A percentile compares a stretch with the other conserved stretches of the same genome.
Conservation (phyloP, 2,329 filamentous ascomycete species). For the Pseudocercospora eumusae region DNA sequence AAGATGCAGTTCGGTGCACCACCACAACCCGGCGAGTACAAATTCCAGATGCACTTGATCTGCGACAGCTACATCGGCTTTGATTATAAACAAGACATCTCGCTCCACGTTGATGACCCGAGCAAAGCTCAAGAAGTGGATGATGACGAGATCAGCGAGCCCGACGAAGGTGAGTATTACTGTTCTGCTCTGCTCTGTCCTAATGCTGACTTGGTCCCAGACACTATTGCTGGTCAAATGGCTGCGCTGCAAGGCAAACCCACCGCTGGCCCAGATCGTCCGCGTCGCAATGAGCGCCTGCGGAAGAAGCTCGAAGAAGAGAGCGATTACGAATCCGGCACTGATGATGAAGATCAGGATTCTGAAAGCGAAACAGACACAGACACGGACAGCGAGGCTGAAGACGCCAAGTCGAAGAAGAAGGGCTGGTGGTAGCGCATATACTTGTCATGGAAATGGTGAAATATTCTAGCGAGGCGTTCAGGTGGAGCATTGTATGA, state of each 20-base stretch:
- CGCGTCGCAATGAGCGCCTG: slow-evolving; percentile 16
- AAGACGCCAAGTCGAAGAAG: slow-evolving; percentile 39
- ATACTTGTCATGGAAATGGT: not conserved
- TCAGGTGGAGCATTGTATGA: slow-evolving; percentile 9
- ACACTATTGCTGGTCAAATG: slow-evolving; percentile 44
- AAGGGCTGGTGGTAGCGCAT: slow-evolving; percentile 21
- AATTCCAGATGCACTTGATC: slow-evolving; percentile 88
- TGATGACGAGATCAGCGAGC: slow-evolving; percentile 95
- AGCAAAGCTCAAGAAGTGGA: slow-evolving; percentile 75
- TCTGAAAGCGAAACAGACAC: slow-evolving; percentile 54
- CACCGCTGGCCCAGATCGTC: slow-evolving; percentile 32
- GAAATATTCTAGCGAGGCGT: slow-evolving; percentile 12
- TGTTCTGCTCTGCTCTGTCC: not conserved
- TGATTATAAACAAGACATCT: slow-evolving; percentile 88
- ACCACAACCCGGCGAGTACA: slow-evolving; percentile 87
- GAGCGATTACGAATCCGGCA: slow-evolving; percentile 43
- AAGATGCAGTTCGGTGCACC: slow-evolving; percentile 97
- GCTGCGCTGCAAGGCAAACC: slow-evolving; percentile 41
- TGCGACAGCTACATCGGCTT: slow-evolving; percentile 96
- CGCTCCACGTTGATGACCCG: slow-evolving; percentile 83
- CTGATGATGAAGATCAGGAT: slow-evolving; percentile 42
- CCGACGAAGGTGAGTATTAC: slow-evolving; percentile 81
- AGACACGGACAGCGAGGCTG: slow-evolving; percentile 80
- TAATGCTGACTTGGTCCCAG: slow-evolving; percentile 32
- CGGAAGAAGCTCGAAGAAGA: slow-evolving; percentile 36